A percentile compares a stretch with the other conserved stretches of the same genome.
These are phyloP conservation scores for Pontederia crassipes DNA, from an alignment of 176 grass and related monocot species.

Conservation along the genomic window DNA sequence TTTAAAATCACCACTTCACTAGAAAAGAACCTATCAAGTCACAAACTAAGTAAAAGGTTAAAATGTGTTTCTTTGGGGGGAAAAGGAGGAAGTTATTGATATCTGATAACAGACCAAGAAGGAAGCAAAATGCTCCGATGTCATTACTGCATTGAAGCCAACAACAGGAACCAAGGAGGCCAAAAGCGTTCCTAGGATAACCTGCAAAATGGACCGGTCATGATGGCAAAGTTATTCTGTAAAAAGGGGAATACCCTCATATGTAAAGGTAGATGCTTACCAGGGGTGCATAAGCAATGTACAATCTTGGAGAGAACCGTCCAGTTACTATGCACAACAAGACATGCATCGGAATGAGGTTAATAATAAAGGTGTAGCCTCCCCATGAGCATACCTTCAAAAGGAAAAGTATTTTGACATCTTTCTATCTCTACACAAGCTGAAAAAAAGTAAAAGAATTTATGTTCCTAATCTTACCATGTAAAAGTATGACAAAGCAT, in stretches of 20 bases:
- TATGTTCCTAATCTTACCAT: slow-evolving; percentile 50
- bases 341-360: slow-evolving; percentile 99
- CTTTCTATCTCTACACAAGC: slow-evolving; percentile 18
- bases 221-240: neutral
- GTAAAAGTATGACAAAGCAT: slow-evolving; percentile 98
- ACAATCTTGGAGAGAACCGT: slow-evolving; percentile 90
- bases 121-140: slow-evolving; percentile 96
- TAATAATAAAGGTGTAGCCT: slow-evolving; percentile 99
- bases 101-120: slow-evolving; percentile 59
- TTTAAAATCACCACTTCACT: too few relatives aligned
- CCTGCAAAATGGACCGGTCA: slow-evolving; percentile 34
- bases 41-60: too few relatives aligned
- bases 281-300: slow-evolving; percentile 98
- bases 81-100: neutral
- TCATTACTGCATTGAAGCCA: slow-evolving; percentile 99
- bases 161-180: slow-evolving; percentile 96
- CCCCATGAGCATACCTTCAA: slow-evolving; percentile 98
- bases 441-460: slow-evolving; percentile 13
- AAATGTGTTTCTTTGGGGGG: too few relatives aligned
- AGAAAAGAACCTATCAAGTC: too few relatives aligned
- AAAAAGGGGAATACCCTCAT: neutral
- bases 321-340: slow-evolving; percentile 96
- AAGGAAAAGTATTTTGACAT: slow-evolving; percentile 9
- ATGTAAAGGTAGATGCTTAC: slow-evolving; percentile 41
- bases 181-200: slow-evolving; percentile 93